Percentiles rank a stretch among this genome's conserved stretches.
These are phyloP conservation scores for Globisporangium cederbergense DNA, from an alignment of 352 stramenopile genomes.

Conservation along the genomic window DNA sequence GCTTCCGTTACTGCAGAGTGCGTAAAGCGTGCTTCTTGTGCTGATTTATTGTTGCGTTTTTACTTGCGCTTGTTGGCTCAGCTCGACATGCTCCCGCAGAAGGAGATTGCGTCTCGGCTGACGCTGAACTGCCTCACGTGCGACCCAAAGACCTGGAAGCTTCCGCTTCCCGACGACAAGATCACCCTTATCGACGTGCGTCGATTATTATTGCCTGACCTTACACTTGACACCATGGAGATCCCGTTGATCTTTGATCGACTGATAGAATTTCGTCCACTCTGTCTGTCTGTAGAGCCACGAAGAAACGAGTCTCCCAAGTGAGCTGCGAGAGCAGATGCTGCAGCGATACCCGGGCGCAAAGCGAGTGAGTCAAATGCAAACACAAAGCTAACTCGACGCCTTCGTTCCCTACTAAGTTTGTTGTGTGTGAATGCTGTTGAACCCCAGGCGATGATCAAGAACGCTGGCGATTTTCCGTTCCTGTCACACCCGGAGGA, in stretches of 20 bases:
- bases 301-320: slow-evolving; percentile 49
- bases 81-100: slow-evolving; percentile 54
- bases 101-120: slow-evolving; percentile 60
- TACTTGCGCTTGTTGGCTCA: slow-evolving; percentile 9
- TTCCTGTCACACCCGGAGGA: slow-evolving; percentile 75
- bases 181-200: slow-evolving; percentile 64
- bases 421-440: background rate
- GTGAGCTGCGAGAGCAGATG: slow-evolving; percentile 35
- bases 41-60: background rate
- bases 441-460: slow-evolving; percentile 52
- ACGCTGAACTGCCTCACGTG: slow-evolving; percentile 54
- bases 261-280: background rate
- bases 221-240: background rate
- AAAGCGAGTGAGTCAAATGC: slow-evolving; percentile 34
- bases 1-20: background rate
- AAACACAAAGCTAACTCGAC: background rate
- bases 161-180: slow-evolving; percentile 41
- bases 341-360: slow-evolving; percentile 41
- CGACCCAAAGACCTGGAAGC: slow-evolving; percentile 43
- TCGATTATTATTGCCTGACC: no score
- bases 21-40: background rate
- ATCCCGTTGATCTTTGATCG: background rate
- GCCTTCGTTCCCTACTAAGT: background rate
- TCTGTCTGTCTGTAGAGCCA: slow-evolving; percentile 33
- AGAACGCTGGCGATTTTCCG: slow-evolving; percentile 59